Evolutionary conservation across 192 early-diverging fungal species (phyloP).

Genomic region (Coemansia nantahalensis): DNA sequence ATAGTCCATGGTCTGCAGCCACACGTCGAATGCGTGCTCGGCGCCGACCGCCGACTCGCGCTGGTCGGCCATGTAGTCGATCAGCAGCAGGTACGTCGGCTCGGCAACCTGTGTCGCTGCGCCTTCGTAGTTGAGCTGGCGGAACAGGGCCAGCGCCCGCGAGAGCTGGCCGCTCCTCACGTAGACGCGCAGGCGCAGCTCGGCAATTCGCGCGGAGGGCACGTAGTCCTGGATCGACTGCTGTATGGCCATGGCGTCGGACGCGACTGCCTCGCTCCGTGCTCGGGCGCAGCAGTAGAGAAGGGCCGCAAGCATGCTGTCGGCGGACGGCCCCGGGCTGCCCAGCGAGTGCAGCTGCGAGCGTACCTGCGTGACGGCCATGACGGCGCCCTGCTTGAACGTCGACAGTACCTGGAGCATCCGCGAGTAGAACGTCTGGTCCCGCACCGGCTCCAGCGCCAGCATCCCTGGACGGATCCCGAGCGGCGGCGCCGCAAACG

Average conservation of each 20-base stretch:
- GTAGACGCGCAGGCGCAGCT: slow-evolving; percentile 43
- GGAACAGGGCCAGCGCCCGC: slow-evolving; percentile 17
- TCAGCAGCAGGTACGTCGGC: slow-evolving; percentile 19
- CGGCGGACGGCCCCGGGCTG: not conserved
- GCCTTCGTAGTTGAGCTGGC: slow-evolving; percentile 20
- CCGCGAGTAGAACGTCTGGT: slow-evolving; percentile 13
- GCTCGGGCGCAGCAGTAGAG: slow-evolving; percentile 35
- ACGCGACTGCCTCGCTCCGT: slow-evolving; percentile 17
- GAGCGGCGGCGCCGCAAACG: slow-evolving; percentile 3
- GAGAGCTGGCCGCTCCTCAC: slow-evolving; percentile 6
- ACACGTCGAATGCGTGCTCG: slow-evolving; percentile 40
- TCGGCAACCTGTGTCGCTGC: slow-evolving; percentile 1
- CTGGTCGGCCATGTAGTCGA: slow-evolving; percentile 16
- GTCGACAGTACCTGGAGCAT: slow-evolving; percentile 17
- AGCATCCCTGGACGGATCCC: slow-evolving; percentile 16
- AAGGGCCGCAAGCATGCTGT: slow-evolving; percentile 12
- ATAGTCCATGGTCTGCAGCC: slow-evolving; percentile 19
- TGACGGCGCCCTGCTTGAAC: slow-evolving; percentile 8
- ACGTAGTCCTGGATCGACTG: not conserved
- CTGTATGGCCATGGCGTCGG: slow-evolving; percentile 1
- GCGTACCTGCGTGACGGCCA: slow-evolving; percentile 7
- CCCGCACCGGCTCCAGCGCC: slow-evolving; percentile 16
- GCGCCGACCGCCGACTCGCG: slow-evolving; percentile 21
- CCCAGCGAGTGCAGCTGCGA: slow-evolving; percentile 11
- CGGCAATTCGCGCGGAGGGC: slow-evolving; percentile 12